Evolutionary conservation across 2,329 filamentous ascomycete species (phyloP), one percentile per base, ranked within the genome.

Genomic region (Xylaria digitata): DNA sequence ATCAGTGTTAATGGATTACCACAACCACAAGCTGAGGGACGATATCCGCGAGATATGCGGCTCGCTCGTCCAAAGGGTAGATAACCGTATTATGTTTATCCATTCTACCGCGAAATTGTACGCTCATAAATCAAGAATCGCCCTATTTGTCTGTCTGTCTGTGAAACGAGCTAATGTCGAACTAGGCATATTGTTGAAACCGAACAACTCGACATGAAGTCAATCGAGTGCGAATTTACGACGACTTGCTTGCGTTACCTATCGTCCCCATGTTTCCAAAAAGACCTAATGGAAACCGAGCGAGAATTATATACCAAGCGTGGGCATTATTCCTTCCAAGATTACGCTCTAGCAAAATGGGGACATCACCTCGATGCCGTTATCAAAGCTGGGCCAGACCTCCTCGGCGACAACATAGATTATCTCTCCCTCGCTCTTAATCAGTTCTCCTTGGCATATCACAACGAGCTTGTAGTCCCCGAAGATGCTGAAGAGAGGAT

Each of bases 281-380:
- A 58, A 13, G 45, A 50, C 0, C 55, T 75, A 4, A 15, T n/a
- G 1, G 61, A 74, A 1, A 19, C 61, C 0, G 30, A 69, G 0
- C 66, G 75, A 13, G 45, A 63, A 6, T 0, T 61, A 0, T 71
- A 65, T 19, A 71, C 72, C 7, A 54, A 59, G 2, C 17, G 68
- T 0, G 80, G 80, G 0, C 74, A 72, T 53, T 81, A 78, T 61
- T 72, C 75, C 0, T 79, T 82, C 49, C 77, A 79, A 17, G 80
- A 82, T 55, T 82, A 82, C 37, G 79, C 79, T 0, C 63, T 74
- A 5, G 71, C 79, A 0, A 70, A 77, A 32, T 82, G 79, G 80
- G 67, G 71, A 21, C 52, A 67, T 15, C 80, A 82, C 61, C 52
- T 81, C 9, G 56, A 72, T 4, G 69, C 56, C 0, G 52, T 78